Evolutionary conservation across 2,329 filamentous ascomycete genomes (phyloP), one percentile per base, ranked within the genome.

Genomic region (Hypoxylon sp.): DNA sequence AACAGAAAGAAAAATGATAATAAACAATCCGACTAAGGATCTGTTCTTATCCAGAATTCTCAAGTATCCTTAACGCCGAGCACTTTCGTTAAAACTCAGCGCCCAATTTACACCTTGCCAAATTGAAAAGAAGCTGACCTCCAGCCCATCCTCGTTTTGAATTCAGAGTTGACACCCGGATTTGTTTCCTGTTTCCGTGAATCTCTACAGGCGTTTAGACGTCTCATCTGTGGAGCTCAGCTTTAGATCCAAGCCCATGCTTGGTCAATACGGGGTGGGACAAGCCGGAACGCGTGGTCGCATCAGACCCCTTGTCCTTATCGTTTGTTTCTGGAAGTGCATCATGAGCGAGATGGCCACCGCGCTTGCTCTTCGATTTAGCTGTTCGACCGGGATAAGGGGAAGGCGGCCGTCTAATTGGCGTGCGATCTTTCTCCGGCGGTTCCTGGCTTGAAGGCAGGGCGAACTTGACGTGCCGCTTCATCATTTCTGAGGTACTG

Each of bases 201-300:
- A 21, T 5, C 14, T 23, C 19, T 53, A 28, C 19, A 34, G 13
- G n/a, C 50, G 6, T 41, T 3, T 2, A 19, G 36, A 7, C 32
- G 32, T 11, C 38, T 34, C 13, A 41, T 41, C 21, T n/a, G 13
- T 7, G 11, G 21, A 53, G 19, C 10, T 41, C 5, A 13, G 10
- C 10, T 17, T 28, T 10, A 11, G 49, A 52, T 17, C 2, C 5
- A 52, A 52, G 30, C 30, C n/a, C n/a, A 13, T 21, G 19, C 17
- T 36, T 30, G 11, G n/a, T 36, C 32, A 53, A 23, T 23, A 53
- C 41, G 7, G 25, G 50, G 5, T 58, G 13, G n/a, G 43, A 57
- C 10, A 46, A n/a, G 5, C 14, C 21, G n/a, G n/a, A 17, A 21
- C 41, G 19, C 9, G 23, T 28, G 21, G 13, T 19, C 4, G 7